phyloP scores from a whole-genome alignment of 805 yeast species.

The Lachancea kluyveri region DNA sequence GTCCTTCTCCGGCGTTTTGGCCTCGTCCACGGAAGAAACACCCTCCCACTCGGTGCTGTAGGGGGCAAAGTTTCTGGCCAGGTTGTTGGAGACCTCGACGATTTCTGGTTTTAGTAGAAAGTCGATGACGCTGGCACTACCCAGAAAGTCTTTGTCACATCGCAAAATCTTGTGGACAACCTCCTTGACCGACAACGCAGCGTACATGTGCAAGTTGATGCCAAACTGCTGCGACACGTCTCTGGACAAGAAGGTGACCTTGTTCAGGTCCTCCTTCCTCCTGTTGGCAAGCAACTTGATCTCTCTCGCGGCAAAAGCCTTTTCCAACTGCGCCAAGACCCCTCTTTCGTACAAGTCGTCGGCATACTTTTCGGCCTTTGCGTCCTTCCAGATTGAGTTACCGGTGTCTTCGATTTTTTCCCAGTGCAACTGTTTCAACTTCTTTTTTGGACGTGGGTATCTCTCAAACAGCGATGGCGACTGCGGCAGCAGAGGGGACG shows the following conservation, averaged over 20 bases:
- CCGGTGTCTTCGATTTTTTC: constrained; percentile 82
- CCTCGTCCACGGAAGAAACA: constrained; percentile 33
- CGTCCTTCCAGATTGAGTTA: constrained; percentile 78
- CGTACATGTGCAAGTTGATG: constrained; percentile 78
- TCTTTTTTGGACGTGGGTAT: constrained; percentile 64
- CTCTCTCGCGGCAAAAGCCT: constrained; percentile 80
- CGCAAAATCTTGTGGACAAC: constrained; percentile 64
- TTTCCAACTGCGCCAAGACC: constrained; percentile 76
- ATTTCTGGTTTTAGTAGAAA: constrained; percentile 74
- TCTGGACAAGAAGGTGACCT: constrained; percentile 66
- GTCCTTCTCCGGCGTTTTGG: constrained; percentile 55
- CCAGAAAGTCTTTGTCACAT: constrained; percentile 69
- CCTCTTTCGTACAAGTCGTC: constrained; percentile 70
- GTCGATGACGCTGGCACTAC: constrained; percentile 71
- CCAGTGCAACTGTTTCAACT: constrained; percentile 95
- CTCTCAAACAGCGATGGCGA: constrained; percentile 37
- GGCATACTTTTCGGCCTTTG: constrained; percentile 49
- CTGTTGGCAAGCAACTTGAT: constrained; percentile 42
- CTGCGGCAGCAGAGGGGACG: constrained; percentile 31
- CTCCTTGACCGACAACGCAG: constrained; percentile 53
- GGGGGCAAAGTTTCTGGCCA: constrained; percentile 71
- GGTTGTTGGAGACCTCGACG: constrained; percentile 63
- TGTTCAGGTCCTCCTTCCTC: constrained; percentile 43
- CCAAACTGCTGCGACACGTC: constrained; percentile 94
- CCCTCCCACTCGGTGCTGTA: constrained; percentile 68